Base-by-base conservation (phyloP, 306 rosid genomes). In the Nissolia schottii region DNA sequence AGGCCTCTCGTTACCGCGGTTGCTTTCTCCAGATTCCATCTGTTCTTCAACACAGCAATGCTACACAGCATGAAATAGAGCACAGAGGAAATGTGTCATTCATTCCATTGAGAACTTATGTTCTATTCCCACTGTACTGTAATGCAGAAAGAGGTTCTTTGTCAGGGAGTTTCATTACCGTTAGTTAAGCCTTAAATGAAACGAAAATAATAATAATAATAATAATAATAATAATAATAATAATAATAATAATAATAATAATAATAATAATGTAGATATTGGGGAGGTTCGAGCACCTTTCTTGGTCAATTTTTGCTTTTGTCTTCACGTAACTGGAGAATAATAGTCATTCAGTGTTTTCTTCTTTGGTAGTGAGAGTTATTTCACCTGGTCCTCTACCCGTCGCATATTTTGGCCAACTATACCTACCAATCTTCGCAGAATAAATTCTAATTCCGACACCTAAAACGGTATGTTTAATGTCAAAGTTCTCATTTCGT, bases 1-100 rank as follows among this genome's bases (percentile, higher is more conserved):
- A 37, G 58, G 15, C 46, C 85, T 64, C 78, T 55, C 83, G 22
- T 58, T 75, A 75, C 82, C 57, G 20, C 24, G 49, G 76, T 67
- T 78, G 72, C 53, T 81, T 75, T 53, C 75, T 22, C 87, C 76
- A 7, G 71, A 74, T 75, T 90, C 92, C 97, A 90, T 90, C 49
- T 45, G 77, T 81, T 59, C 73, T 78, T 75, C 85, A 67, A 49
- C 68, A 27, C 64, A 18, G 28, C 73, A 62, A 37, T 76, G 34
- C 75, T 61, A 54, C 46, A 66, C 43, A 69, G 60, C 82, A 73
- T 23, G 71, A 65, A n/a, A 46, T 55, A 49, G 37, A 59, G 62
- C 68, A 68, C 37, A 16, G 59, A 70, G 56, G 64, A 80, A 63
- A 61, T 10, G 46, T 57, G 27, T 12, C n/a, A n/a, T n/a, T 67